Evolutionary conservation across 495 filamentous ascomycete species (phyloP).

Genomic region (Cudoniella acicularis): DNA sequence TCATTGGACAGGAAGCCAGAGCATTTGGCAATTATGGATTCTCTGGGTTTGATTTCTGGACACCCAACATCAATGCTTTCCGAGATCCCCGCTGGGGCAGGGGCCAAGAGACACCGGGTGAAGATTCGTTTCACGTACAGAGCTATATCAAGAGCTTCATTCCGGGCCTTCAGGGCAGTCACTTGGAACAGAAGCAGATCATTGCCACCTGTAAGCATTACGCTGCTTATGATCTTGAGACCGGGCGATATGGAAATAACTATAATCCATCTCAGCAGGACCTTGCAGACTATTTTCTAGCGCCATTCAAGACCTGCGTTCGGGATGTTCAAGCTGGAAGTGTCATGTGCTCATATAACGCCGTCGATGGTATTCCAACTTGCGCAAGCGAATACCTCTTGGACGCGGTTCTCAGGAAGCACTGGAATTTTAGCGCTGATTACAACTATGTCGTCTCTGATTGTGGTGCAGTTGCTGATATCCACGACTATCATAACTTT

Average conservation of each 20-base stretch:
- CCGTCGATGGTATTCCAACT: conserved; percentile 40
- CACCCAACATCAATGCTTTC: conserved; percentile 41
- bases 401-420: conserved; percentile 38
- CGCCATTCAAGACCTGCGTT: conserved; percentile 42
- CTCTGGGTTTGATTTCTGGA: conserved; percentile 1
- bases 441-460: conserved; percentile 41
- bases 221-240: conserved; percentile 48
- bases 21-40: conserved; percentile 1
- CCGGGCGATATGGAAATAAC: conserved; percentile 35
- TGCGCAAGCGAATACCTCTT: conserved; percentile 41
- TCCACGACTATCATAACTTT: conserved; percentile 39
- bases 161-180: conserved; percentile 56
- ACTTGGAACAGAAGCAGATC: conserved; percentile 31
- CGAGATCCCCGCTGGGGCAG: conserved; percentile 44
- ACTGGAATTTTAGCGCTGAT: conserved; percentile 43
- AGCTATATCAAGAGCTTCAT: conserved; percentile 56
- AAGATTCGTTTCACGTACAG: conserved; percentile 51
- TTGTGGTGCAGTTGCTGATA: conserved; percentile 41
- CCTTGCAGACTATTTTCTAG: conserved; percentile 44
- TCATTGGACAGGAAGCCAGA: conserved; percentile 7
- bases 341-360: conserved; percentile 46
- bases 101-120: conserved; percentile 33
- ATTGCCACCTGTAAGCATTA: conserved; percentile 62
- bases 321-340: conserved; percentile 41
- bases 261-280: conserved; percentile 39